These are phyloP conservation scores for Colletotrichum plurivorum DNA, from an alignment of 2,329 filamentous ascomycete species.

Conservation along the genomic window DNA sequence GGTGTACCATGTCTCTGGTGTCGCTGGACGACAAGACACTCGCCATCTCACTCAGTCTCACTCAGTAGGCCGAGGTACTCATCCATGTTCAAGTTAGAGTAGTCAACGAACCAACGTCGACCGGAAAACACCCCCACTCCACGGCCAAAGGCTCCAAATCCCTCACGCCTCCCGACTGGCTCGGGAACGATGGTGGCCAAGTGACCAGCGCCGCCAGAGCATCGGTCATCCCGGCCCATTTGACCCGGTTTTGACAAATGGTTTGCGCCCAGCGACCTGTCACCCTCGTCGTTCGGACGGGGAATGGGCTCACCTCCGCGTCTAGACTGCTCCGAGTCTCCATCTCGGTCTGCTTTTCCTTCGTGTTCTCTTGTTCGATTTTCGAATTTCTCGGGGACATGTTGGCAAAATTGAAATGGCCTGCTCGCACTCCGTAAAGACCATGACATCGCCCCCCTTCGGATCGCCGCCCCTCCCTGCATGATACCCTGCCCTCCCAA, in stretches of 20 bases:
- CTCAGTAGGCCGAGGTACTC: no score
- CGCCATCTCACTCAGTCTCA: not conserved
- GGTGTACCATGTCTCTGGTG: not conserved
- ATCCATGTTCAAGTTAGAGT: not conserved
- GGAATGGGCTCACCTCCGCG: conserved; percentile 2
- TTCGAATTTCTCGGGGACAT: not conserved
- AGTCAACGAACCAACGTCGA: conserved; percentile 4
- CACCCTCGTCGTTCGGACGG: not conserved
- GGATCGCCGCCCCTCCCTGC: conserved; percentile 6
- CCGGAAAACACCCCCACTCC: conserved; percentile 9
- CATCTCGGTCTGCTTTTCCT: not conserved
- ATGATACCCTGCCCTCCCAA: not conserved
- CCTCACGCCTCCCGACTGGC: conserved; percentile 35
- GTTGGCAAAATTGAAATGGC: no score
- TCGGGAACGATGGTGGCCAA: conserved; percentile 31
- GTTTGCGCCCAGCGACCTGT: conserved; percentile 11
- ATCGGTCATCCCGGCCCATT: conserved; percentile 29
- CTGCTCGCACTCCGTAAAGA: no score
- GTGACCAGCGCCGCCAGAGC: conserved; percentile 14
- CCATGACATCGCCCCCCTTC: not conserved
- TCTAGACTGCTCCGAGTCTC: not conserved
- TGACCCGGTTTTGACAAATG: conserved; percentile 21
- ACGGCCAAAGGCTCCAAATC: conserved; percentile 15
- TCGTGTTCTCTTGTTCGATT: not conserved
- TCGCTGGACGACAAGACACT: not conserved